Conservation (phyloP, 2,329 filamentous ascomycete genomes). For the Fusarium marasasianum region DNA sequence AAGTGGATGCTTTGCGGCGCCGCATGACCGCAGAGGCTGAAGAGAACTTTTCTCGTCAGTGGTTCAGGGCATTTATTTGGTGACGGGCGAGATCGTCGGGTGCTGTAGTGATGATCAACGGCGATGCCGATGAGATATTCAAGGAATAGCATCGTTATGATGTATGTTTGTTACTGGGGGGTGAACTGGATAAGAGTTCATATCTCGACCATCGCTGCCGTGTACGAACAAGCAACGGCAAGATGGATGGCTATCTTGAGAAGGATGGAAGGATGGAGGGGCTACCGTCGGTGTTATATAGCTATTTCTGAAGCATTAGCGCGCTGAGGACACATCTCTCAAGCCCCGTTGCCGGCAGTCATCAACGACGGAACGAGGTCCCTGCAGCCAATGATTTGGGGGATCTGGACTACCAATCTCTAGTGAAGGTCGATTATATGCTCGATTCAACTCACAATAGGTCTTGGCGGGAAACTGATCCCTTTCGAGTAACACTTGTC, state of each 20-base stretch:
- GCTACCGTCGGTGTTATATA: neutral
- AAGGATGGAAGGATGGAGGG: no score
- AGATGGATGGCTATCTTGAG: neutral
- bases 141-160: accelerated
- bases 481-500: neutral
- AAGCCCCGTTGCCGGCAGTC: neutral
- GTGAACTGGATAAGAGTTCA: neutral
- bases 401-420: neutral
- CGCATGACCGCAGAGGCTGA: neutral
- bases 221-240: no score
- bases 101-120: neutral
- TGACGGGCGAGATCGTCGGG: no score
- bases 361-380: neutral
- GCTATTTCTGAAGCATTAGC: neutral
- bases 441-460: neutral
- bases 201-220: accelerated
- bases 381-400: neutral
- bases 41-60: neutral
- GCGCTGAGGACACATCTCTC: neutral
- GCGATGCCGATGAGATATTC: neutral
- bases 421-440: neutral
- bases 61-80: neutral
- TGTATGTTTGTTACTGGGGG: accelerated
- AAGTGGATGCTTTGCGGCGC: neutral
- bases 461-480: neutral